These are phyloP conservation scores for Cryptosporidium meleagridis DNA, from an alignment of 169 alveolate genomes.

Conservation along the genomic window DNA sequence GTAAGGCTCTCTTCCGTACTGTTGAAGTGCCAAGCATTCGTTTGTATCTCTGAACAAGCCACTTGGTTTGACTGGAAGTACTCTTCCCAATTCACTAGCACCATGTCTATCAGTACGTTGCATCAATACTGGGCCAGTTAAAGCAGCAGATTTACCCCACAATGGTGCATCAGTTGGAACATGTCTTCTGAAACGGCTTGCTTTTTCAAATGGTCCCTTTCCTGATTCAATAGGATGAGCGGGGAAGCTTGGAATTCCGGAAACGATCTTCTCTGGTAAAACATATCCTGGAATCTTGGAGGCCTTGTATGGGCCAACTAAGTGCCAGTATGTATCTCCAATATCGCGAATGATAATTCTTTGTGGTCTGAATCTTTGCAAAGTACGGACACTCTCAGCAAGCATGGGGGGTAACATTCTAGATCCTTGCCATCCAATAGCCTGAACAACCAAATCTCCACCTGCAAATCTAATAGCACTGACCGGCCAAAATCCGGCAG, in stretches of 20 bases:
- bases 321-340: constrained; percentile 37
- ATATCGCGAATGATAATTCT: constrained; percentile 57
- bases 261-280: constrained; percentile 15
- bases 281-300: constrained; percentile 26
- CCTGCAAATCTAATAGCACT: constrained; percentile 39
- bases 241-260: constrained; percentile 53
- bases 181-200: constrained; percentile 47
- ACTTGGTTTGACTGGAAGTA: constrained; percentile 54
- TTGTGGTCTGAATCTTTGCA: constrained; percentile 47
- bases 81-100: constrained; percentile 60
- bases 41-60: constrained; percentile 70
- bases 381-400: constrained; percentile 40
- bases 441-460: constrained; percentile 69
- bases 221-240: constrained; percentile 48
- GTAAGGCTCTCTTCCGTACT: constrained; percentile 69
- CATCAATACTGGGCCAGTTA: constrained; percentile 30
- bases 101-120: constrained; percentile 67
- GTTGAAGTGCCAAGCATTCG: constrained; percentile 64
- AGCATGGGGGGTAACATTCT: constrained; percentile 66
- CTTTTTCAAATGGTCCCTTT: constrained; percentile 44
- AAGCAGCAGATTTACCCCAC: constrained; percentile 66
- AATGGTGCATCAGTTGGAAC: constrained; percentile 41
- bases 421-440: constrained; percentile 71
- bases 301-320: constrained; percentile 62
- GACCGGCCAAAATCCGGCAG: constrained; percentile 53